Conservation (phyloP, 768 basidiomycete species). For the Phylloporus sp. region DNA sequence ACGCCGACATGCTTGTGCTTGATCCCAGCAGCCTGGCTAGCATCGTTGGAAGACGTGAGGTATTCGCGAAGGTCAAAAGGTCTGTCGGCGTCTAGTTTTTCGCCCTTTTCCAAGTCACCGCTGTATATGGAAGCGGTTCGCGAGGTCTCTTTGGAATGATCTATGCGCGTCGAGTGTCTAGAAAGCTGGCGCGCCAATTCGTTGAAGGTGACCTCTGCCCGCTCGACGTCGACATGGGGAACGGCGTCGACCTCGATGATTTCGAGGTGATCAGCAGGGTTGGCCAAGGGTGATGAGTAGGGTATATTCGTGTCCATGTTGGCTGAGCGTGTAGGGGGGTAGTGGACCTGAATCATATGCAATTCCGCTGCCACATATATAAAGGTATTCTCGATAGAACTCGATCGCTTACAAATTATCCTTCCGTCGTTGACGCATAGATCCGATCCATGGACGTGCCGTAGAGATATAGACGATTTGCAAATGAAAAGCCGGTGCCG, state of each 20-base stretch:
- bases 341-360: neutral
- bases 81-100: conserved; percentile 24
- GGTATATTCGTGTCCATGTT: conserved; percentile 9
- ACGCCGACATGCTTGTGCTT: conserved; percentile 73
- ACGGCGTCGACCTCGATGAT: conserved; percentile 18
- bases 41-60: conserved; percentile 61
- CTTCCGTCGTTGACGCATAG: neutral
- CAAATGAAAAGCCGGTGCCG: neutral
- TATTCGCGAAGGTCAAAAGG: conserved; percentile 66
- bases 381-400: neutral
- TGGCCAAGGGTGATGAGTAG: neutral
- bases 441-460: no score
- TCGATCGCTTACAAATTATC: conserved; percentile 14
- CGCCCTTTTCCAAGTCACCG: conserved; percentile 41
- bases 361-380: conserved; percentile 9
- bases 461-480: no score
- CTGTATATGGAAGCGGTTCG: conserved; percentile 23
- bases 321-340: neutral
- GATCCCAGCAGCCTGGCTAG: conserved; percentile 59
- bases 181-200: conserved; percentile 44
- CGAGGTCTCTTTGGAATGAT: conserved; percentile 18
- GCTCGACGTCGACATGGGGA: conserved; percentile 43
- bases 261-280: conserved; percentile 14
- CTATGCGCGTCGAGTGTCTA: conserved; percentile 2
- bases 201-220: conserved; percentile 51